Conservation (phyloP, 2,329 filamentous ascomycete species). For the Botryotinia convoluta region DNA sequence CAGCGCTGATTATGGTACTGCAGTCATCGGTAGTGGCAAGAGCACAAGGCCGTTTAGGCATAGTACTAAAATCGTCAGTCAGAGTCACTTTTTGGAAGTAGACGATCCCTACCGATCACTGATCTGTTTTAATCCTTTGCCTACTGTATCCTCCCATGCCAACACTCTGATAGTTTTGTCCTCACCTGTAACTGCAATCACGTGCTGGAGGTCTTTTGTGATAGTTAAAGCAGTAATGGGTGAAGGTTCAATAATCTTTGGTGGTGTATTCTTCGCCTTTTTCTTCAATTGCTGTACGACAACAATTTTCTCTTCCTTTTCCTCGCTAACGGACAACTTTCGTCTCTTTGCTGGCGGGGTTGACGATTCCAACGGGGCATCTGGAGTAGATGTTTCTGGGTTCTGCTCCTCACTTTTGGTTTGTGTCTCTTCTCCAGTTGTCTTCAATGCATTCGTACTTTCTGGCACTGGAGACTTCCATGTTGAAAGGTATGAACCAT, state of each 20-base stretch:
- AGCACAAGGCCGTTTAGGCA: conserved; percentile 87
- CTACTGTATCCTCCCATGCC: conserved; percentile 57
- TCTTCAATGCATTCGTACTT: conserved; percentile 13
- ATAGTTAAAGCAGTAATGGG: conserved; percentile 68
- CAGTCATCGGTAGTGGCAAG: conserved; percentile 68
- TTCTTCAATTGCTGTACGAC: conserved; percentile 27
- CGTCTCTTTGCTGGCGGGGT: conserved; percentile 37
- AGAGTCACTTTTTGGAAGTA: conserved; percentile 7
- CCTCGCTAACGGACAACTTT: conserved; percentile 30
- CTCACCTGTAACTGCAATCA: conserved; percentile 80
- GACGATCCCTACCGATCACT: conserved; percentile 62
- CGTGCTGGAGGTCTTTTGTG: conserved; percentile 62
- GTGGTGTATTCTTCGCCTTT: conserved; percentile 26
- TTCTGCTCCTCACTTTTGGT: background rate
- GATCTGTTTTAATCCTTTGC: conserved; percentile 53
- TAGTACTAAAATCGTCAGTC: conserved; percentile 47
- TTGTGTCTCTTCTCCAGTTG: conserved; percentile 4
- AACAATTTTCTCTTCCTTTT: conserved; percentile 17
- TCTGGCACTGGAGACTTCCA: conserved; percentile 34
- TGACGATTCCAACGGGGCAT: conserved; percentile 11
- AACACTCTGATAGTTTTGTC: conserved; percentile 91
- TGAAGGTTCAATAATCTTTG: conserved; percentile 49
- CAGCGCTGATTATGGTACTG: conserved; percentile 73
- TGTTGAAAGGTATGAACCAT: conserved; percentile 55
- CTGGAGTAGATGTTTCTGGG: conserved; percentile 7